These are phyloP conservation scores for Globisporangium cylindrosporum DNA, from an alignment of 352 stramenopile species.

Conservation along the genomic window DNA sequence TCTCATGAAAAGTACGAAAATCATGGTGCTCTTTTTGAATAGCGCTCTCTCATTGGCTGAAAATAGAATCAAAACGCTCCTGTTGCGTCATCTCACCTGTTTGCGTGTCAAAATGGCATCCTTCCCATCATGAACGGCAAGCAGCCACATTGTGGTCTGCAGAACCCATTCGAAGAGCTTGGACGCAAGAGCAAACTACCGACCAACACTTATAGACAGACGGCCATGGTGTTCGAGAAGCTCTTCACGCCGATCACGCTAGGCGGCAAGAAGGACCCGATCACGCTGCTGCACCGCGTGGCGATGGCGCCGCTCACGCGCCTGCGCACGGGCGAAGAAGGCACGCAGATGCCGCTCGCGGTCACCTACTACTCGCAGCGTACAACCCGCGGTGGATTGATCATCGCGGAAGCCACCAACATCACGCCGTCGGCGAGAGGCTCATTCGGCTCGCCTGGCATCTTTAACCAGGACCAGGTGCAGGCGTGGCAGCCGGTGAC, in stretches of 20 bases:
- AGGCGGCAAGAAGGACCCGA: slow-evolving; percentile 45
- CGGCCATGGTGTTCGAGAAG: slow-evolving; percentile 22
- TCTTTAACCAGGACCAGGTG: slow-evolving; percentile 54
- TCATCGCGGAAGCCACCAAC: slow-evolving; percentile 65
- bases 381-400: slow-evolving; percentile 46
- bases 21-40: neutral
- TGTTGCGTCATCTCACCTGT: too few species aligned
- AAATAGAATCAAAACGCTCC: neutral
- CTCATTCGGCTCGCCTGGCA: slow-evolving; percentile 48
- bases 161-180: neutral
- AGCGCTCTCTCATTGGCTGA: neutral
- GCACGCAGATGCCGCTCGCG: slow-evolving; percentile 34
- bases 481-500: slow-evolving; percentile 51
- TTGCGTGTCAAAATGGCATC: neutral
- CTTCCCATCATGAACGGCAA: neutral
- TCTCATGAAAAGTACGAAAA: neutral
- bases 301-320: slow-evolving; percentile 68
- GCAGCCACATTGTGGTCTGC: neutral
- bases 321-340: slow-evolving; percentile 35
- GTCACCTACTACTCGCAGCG: slow-evolving; percentile 65
- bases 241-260: slow-evolving; percentile 64
- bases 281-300: slow-evolving; percentile 58
- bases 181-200: neutral
- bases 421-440: slow-evolving; percentile 44
- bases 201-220: too few species aligned